Evolutionary conservation across 257 asterid genomes (phyloP).

Genomic region (Echium plantagineum): DNA sequence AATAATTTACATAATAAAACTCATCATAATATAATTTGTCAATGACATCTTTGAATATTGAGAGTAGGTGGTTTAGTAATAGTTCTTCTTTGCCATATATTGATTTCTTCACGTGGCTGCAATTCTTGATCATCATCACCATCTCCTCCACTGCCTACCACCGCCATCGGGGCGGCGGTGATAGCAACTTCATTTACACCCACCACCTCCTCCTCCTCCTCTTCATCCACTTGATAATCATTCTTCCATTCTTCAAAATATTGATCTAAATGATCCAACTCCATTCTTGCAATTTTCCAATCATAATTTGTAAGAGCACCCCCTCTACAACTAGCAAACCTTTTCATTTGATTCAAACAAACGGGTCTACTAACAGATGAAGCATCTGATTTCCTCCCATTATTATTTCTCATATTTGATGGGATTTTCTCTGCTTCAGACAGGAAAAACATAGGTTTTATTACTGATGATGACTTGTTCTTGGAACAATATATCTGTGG

Average conservation of each 20-base stretch:
- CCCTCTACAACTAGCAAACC: constrained; percentile 61
- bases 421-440: constrained; percentile 9
- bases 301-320: constrained; percentile 37
- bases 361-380: constrained; percentile 14
- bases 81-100: constrained; percentile 81
- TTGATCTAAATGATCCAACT: constrained; percentile 15
- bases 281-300: constrained; percentile 33
- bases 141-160: constrained; percentile 9
- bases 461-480: constrained; percentile 5
- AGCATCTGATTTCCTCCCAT: constrained; percentile 26
- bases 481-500: background rate
- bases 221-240: constrained; percentile 29
- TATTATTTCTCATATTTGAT: background rate
- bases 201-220: constrained; percentile 1
- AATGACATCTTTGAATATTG: constrained; percentile 12
- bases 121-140: constrained; percentile 10
- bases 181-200: constrained; percentile 23
- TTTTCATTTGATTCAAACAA: constrained; percentile 37
- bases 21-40: background rate
- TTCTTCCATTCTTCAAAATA: background rate
- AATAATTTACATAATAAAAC: background rate
- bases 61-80: constrained; percentile 64
- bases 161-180: constrained; percentile 34
- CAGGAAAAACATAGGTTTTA: background rate
- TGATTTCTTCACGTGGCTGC: constrained; percentile 76